Conservation (phyloP, 2,329 filamentous ascomycete species). For the Dactylellina parvicollis region DNA sequence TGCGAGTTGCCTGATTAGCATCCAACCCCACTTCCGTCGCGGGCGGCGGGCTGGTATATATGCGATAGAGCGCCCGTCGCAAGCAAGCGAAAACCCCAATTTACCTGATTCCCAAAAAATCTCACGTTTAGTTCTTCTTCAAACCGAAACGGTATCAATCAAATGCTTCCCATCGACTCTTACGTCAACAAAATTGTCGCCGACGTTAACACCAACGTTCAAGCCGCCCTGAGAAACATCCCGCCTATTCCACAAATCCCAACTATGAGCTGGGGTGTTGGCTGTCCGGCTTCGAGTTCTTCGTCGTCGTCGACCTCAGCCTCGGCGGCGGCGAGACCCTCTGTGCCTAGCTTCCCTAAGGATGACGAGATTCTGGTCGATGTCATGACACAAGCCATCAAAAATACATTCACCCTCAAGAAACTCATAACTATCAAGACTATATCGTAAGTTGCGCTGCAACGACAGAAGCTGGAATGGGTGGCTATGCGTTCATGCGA, state of each 20-base stretch:
- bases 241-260: constrained; percentile 20
- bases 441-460: constrained; percentile 29
- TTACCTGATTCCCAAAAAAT: background rate
- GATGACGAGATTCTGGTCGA: constrained; percentile 48
- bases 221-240: constrained; percentile 22
- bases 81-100: too few species aligned
- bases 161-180: constrained; percentile 20
- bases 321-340: constrained; percentile 11
- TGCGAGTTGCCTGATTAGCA: constrained; percentile 37
- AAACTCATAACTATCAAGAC: constrained; percentile 26
- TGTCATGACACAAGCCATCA: constrained; percentile 27
- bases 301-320: background rate
- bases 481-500: background rate
- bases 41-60: background rate
- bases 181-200: constrained; percentile 17
- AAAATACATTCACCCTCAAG: constrained; percentile 33
- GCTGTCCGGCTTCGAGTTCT: background rate
- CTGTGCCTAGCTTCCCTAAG: constrained; percentile 30
- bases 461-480: background rate
- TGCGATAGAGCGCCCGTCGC: too few species aligned
- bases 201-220: constrained; percentile 19
- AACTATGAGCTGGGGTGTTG: constrained; percentile 4
- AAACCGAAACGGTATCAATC: background rate
- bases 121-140: background rate
- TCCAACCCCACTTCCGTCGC: constrained; percentile 18